phyloP scores from a whole-genome alignment of 768 basidiomycete species.

The Sporobolomyces roseus region DNA sequence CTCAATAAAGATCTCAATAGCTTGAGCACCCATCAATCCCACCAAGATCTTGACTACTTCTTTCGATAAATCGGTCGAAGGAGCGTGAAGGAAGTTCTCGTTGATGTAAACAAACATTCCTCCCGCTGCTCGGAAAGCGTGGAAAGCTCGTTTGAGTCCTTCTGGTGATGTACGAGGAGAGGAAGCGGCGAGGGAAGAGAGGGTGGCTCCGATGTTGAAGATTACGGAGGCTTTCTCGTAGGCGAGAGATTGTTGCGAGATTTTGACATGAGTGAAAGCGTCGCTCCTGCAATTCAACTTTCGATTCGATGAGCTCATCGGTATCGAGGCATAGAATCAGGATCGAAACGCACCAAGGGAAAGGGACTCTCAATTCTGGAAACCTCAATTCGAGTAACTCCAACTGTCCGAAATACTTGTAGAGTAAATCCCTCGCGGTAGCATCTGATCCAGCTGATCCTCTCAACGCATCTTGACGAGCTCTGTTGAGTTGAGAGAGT shows the following conservation, averaged over 20 bases:
- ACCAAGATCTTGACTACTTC: conserved; percentile 93
- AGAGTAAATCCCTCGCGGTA: conserved; percentile 81
- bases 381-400: conserved; percentile 95
- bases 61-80: conserved; percentile 85
- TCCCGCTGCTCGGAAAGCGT: conserved; percentile 80
- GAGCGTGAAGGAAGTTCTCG: conserved; percentile 98
- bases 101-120: conserved; percentile 99
- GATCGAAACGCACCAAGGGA: conserved; percentile 61
- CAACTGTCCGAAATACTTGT: conserved; percentile 99
- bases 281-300: conserved; percentile 65
- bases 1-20: conserved; percentile 93
- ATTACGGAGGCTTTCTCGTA: conserved; percentile 97
- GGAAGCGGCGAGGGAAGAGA: conserved; percentile 81
- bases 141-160: conserved; percentile 86
- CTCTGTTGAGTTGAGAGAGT: conserved; percentile 76
- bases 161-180: conserved; percentile 85
- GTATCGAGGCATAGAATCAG: neutral
- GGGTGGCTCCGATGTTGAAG: conserved; percentile 90
- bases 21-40: conserved; percentile 82
- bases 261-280: conserved; percentile 85
- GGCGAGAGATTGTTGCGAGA: conserved; percentile 90
- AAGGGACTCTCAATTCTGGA: conserved; percentile 90
- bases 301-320: neutral
- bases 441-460: conserved; percentile 82
- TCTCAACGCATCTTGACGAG: conserved; percentile 90